phyloP scores from a whole-genome alignment of 2,329 filamentous ascomycete species.

The Diaporthe longicolla region DNA sequence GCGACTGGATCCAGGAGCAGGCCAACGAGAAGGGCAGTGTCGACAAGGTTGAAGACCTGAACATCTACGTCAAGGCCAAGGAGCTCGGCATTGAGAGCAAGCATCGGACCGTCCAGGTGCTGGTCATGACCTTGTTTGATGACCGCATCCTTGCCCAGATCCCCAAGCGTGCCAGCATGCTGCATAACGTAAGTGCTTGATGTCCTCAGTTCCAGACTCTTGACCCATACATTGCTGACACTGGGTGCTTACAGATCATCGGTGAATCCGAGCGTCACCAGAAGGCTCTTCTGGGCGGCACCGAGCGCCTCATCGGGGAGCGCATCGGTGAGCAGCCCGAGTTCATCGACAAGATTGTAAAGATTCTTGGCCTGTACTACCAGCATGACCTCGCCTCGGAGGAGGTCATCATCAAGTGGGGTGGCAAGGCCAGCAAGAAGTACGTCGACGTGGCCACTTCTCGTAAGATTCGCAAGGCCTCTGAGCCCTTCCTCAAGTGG shows the following conservation, averaged over 20 bases:
- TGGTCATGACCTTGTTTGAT: constrained; percentile 94
- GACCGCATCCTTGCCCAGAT: constrained; percentile 92
- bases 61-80: constrained; percentile 96
- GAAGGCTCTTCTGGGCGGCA: constrained; percentile 94
- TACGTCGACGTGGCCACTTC: constrained; percentile 91
- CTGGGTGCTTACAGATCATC: constrained; percentile 69
- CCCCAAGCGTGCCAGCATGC: constrained; percentile 83
- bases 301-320: constrained; percentile 87
- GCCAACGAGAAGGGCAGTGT: constrained; percentile 80
- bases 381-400: constrained; percentile 90
- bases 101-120: constrained; percentile 91
- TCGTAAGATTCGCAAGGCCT: constrained; percentile 95
- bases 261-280: constrained; percentile 89
- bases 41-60: constrained; percentile 86
- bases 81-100: constrained; percentile 95
- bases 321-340: constrained; percentile 83
- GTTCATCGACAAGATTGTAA: constrained; percentile 81
- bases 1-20: constrained; percentile 89
- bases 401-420: constrained; percentile 92
- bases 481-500: constrained; percentile 95
- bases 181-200: constrained; percentile 79
- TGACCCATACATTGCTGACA: constrained; percentile 48
- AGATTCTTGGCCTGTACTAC: constrained; percentile 91
- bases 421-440: constrained; percentile 96
- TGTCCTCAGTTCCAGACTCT: no score